A percentile compares a stretch with the other conserved stretches of the same genome.
Conservation (phyloP, 23 red algal genomes). For the Gracilaria gracilis region DNA sequence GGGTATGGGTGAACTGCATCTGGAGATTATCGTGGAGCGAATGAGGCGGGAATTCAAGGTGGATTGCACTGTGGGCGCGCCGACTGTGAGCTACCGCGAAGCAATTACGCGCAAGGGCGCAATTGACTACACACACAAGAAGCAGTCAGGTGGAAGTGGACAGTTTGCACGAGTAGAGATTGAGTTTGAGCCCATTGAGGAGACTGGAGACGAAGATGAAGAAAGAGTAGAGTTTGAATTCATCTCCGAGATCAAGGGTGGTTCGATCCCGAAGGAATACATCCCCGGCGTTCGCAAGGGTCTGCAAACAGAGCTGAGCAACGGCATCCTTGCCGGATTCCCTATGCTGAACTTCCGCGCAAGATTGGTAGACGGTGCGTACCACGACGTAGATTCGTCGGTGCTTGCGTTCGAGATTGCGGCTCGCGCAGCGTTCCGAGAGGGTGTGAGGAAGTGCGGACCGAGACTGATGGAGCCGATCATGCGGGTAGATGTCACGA, state of each 20-base stretch:
- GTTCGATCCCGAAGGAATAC: slow-evolving; percentile 95
- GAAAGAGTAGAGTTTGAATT: slow-evolving; percentile 83
- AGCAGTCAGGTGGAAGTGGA: slow-evolving; percentile 98
- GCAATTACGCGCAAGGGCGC: slow-evolving; percentile 80
- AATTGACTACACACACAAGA: slow-evolving; percentile 99
- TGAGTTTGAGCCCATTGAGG: slow-evolving; percentile 86
- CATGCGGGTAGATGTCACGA: slow-evolving; percentile 96
- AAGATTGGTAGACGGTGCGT: slow-evolving; percentile 89
- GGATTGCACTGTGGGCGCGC: slow-evolving; percentile 96
- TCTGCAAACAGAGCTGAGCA: slow-evolving; percentile 83
- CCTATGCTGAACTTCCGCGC: slow-evolving; percentile 91
- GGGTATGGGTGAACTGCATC: slow-evolving; percentile 99
- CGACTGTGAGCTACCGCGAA: slow-evolving; percentile 97
- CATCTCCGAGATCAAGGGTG: slow-evolving; percentile 97
- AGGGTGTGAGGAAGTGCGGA: slow-evolving; percentile 86
- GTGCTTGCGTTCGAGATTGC: slow-evolving; percentile 99
- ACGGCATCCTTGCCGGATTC: slow-evolving; percentile 91
- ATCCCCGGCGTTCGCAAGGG: slow-evolving; percentile 94
- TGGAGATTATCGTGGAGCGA: slow-evolving; percentile 99
- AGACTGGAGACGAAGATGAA: slow-evolving; percentile 11
- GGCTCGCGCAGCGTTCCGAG: slow-evolving; percentile 86
- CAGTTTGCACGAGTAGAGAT: slow-evolving; percentile 96
- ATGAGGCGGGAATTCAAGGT: slow-evolving; percentile 99
- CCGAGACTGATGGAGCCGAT: slow-evolving; percentile 98
- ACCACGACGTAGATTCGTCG: slow-evolving; percentile 99